Evolutionary conservation across 176 grass and related monocot species (phyloP).

Genomic region (Avena atlantica): DNA sequence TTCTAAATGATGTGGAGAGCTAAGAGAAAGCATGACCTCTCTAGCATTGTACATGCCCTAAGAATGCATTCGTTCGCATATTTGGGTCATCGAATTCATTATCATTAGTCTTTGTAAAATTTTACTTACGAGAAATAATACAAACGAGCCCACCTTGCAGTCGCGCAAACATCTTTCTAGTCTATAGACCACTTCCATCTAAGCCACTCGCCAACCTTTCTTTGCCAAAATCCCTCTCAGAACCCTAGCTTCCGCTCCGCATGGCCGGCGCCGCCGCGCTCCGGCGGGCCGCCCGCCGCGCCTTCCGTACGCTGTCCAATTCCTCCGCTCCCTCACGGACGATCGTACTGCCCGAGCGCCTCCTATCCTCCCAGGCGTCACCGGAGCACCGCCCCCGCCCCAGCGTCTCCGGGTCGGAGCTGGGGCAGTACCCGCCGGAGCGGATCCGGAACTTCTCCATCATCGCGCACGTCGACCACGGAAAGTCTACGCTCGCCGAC

Average conservation of each 20-base stretch:
- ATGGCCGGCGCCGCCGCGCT: constrained; percentile 54
- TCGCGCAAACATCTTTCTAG: neutral
- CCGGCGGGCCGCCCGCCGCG: constrained; percentile 46
- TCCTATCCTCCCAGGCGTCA: constrained; percentile 45
- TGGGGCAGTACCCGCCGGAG: constrained; percentile 77
- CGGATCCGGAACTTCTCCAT: constrained; percentile 92
- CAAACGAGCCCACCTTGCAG: constrained; percentile 16
- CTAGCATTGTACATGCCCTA: too few relatives aligned
- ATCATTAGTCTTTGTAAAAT: too few relatives aligned
- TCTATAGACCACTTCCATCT: constrained; percentile 33
- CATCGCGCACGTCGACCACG: constrained; percentile 90
- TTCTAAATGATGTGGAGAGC: too few relatives aligned
- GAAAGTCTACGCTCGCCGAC: constrained; percentile 90
- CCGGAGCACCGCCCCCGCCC: constrained; percentile 50
- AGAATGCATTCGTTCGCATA: too few relatives aligned
- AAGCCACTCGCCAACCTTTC: neutral
- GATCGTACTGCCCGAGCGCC: constrained; percentile 32
- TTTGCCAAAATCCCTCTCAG: constrained; percentile 39
- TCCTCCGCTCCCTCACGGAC: constrained; percentile 17
- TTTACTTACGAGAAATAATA: neutral
- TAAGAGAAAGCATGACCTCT: too few relatives aligned
- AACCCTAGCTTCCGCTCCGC: constrained; percentile 56
- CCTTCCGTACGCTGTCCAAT: neutral
- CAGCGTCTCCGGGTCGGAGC: constrained; percentile 49
- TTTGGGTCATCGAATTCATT: too few relatives aligned